Conservation (phyloP, 352 stramenopile genomes). For the Saprolegnia diclina region DNA sequence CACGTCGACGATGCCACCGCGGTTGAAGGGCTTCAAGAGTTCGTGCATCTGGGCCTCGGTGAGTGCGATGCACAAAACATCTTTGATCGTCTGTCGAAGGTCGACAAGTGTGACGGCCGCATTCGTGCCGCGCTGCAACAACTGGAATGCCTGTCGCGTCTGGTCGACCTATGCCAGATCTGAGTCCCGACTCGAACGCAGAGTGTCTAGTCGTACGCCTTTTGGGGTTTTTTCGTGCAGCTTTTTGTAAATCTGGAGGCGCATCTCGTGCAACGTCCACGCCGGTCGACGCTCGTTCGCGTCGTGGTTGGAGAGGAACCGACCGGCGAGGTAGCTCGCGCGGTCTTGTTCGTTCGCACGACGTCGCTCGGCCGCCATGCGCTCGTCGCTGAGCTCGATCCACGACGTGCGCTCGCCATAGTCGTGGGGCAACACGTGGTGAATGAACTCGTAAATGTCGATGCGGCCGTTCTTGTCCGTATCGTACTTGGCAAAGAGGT, state of each 20-base stretch:
- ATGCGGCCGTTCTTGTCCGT: conserved; percentile 73
- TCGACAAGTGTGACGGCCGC: conserved; percentile 62
- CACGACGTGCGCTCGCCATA: conserved; percentile 63
- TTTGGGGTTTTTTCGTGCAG: conserved; percentile 71
- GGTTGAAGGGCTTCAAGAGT: conserved; percentile 57
- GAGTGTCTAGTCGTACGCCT: conserved; percentile 31
- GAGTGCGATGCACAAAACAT: conserved; percentile 69
- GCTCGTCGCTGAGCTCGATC: conserved; percentile 68
- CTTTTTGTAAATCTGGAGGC: conserved; percentile 71
- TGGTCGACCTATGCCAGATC: conserved; percentile 39
- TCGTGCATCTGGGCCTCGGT: conserved; percentile 67
- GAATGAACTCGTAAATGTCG: conserved; percentile 79
- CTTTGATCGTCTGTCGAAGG: conserved; percentile 72
- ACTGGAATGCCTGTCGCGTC: conserved; percentile 72
- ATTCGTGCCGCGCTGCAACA: conserved; percentile 60
- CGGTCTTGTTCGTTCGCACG: conserved; percentile 55
- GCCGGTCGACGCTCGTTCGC: conserved; percentile 41
- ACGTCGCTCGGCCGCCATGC: conserved; percentile 51
- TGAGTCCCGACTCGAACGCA: too few species aligned
- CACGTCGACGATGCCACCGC: conserved; percentile 63
- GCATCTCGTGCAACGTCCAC: conserved; percentile 59
- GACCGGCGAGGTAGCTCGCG: conserved; percentile 51
- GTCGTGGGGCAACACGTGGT: conserved; percentile 61
- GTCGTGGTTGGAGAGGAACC: conserved; percentile 27
- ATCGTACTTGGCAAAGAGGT: conserved; percentile 84